Percentiles rank a stretch among this genome's conserved stretches.
phyloP scores from a whole-genome alignment of 2,329 filamentous ascomycete species.

The Colletotrichum sp. region DNA sequence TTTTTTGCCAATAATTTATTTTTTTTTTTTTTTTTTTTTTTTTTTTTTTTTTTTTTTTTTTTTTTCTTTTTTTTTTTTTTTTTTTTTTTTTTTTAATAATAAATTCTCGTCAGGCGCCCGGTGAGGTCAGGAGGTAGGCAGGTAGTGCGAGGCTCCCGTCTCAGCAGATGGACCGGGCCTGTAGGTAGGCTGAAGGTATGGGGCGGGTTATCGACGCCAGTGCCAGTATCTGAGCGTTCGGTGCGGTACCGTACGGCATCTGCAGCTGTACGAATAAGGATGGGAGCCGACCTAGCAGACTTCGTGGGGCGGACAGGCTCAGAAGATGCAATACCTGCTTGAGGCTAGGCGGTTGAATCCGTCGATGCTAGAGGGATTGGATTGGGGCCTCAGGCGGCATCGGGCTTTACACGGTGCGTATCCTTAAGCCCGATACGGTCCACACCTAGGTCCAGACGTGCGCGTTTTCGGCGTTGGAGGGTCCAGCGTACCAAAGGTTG shows the following conservation, averaged over 20 bases:
- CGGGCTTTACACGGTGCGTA: not conserved
- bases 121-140: not conserved
- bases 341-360: not conserved
- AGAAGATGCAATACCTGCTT: not conserved
- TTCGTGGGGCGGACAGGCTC: not conserved
- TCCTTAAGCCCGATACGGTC: not conserved
- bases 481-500: not conserved
- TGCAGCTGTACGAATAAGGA: not conserved
- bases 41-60: too few relatives aligned
- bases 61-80: not conserved
- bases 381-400: not conserved
- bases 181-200: not conserved
- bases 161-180: not conserved
- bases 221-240: not conserved
- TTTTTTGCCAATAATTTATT: too few relatives aligned
- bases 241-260: not conserved
- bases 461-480: not conserved
- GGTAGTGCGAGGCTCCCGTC: not conserved
- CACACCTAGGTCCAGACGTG: not conserved
- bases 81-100: too few relatives aligned
- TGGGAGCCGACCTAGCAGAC: not conserved
- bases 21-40: too few relatives aligned
- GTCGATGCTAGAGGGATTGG: not conserved
- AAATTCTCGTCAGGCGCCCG: not conserved
- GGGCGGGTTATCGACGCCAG: not conserved